Conservation (phyloP, 257 asterid species). For the Verbena officinalis region DNA sequence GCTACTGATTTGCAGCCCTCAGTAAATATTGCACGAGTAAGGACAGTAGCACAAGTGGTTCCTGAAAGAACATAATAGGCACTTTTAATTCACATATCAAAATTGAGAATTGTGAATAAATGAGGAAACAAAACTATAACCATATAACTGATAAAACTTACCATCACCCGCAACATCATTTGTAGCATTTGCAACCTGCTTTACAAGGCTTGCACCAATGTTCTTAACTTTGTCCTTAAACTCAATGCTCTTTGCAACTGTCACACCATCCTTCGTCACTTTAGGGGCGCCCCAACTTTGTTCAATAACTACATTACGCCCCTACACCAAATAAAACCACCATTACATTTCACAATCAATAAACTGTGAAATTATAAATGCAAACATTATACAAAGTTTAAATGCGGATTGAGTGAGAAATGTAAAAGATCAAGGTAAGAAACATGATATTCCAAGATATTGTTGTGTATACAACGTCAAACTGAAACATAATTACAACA, state of each 20-base stretch:
- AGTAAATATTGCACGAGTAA: conserved; percentile 87
- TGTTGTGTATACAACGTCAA: neutral
- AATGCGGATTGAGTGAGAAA: neutral
- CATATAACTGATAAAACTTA: conserved; percentile 34
- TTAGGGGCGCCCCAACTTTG: conserved; percentile 99
- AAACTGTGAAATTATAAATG: neutral
- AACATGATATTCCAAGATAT: too few species aligned
- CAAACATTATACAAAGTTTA: neutral
- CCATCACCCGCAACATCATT: conserved; percentile 99
- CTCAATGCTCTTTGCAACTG: conserved; percentile 95
- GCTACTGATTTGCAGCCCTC: conserved; percentile 99
- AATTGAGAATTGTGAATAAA: neutral
- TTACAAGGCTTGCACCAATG: conserved; percentile 95
- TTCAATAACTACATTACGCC: conserved; percentile 93
- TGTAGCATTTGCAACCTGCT: conserved; percentile 99
- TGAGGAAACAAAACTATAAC: neutral
- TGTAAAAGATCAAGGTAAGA: neutral
- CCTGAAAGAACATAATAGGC: conserved; percentile 44
- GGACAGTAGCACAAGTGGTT: conserved; percentile 95
- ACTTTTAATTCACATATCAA: neutral
- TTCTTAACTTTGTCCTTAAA: conserved; percentile 88
- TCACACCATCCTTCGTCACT: conserved; percentile 97
- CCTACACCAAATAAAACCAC: conserved; percentile 45
- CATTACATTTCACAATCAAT: neutral
- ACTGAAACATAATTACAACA: neutral